A percentile compares a stretch with the other conserved stretches of the same genome.
phyloP scores from a whole-genome alignment of 208 protist genomes.

The Trypanosoma scelopori region DNA sequence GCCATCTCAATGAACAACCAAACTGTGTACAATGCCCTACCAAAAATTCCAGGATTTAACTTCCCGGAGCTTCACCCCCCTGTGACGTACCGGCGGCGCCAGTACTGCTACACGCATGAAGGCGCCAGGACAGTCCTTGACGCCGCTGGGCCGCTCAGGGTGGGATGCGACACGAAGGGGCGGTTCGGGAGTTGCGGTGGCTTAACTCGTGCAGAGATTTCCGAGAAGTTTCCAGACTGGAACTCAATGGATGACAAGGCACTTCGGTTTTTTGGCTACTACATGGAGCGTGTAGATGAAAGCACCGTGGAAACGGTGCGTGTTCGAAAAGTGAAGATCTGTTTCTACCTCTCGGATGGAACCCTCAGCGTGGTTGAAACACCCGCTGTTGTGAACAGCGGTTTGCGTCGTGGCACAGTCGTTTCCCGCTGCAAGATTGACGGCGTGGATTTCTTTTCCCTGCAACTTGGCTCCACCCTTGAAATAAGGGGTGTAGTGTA shows the following conservation, averaged over 20 bases:
- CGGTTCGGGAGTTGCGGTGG: slow-evolving; percentile 57
- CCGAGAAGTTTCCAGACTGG: slow-evolving; percentile 81
- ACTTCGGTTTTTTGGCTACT: slow-evolving; percentile 95
- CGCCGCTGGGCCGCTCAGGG: neutral
- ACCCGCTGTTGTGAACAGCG: slow-evolving; percentile 89
- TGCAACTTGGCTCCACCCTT: slow-evolving; percentile 86
- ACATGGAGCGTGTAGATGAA: slow-evolving; percentile 93
- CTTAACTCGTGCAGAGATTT: slow-evolving; percentile 53
- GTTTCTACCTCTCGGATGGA: slow-evolving; percentile 94
- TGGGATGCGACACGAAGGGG: neutral
- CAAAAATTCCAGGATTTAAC: slow-evolving; percentile 80
- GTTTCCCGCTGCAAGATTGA: slow-evolving; percentile 86
- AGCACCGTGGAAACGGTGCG: slow-evolving; percentile 83
- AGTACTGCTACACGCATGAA: slow-evolving; percentile 59
- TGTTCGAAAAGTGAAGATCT: slow-evolving; percentile 91
- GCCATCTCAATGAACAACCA: slow-evolving; percentile 42
- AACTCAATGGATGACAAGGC: slow-evolving; percentile 93
- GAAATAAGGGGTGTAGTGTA: slow-evolving; percentile 87
- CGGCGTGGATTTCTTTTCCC: slow-evolving; percentile 62
- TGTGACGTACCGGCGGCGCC: slow-evolving; percentile 33
- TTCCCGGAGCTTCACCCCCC: slow-evolving; percentile 76
- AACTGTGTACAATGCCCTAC: slow-evolving; percentile 85
- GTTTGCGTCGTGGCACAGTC: slow-evolving; percentile 89
- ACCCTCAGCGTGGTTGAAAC: slow-evolving; percentile 93
- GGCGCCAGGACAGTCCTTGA: slow-evolving; percentile 51